Evolutionary conservation across 2,329 filamentous ascomycete genomes (phyloP).

Genomic region (Ilyonectria mors-panacis): DNA sequence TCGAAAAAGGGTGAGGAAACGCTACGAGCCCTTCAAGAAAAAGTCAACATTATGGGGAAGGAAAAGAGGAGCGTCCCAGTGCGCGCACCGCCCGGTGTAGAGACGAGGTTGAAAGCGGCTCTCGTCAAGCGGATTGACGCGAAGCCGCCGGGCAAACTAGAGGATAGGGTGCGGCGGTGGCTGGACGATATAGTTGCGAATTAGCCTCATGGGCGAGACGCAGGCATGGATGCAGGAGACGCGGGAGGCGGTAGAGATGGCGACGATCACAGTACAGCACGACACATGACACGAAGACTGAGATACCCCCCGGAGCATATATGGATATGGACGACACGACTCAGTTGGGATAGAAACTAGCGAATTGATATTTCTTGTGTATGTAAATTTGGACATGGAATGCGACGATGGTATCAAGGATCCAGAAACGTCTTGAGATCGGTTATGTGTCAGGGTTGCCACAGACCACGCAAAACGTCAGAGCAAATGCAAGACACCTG

Average conservation of each 20-base stretch:
- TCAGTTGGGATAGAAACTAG: slow-evolving; percentile 25
- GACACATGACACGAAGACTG: slow-evolving; percentile 21
- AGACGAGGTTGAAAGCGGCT: slow-evolving; percentile 34
- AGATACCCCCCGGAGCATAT: slow-evolving; percentile 29
- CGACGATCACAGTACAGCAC: slow-evolving; percentile 11
- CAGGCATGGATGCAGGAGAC: slow-evolving; percentile 16
- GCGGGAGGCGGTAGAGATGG: not conserved
- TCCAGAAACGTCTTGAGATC: slow-evolving; percentile 11
- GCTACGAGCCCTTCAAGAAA: not conserved
- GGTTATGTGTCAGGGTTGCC: slow-evolving; percentile 22
- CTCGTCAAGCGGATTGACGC: slow-evolving; percentile 42
- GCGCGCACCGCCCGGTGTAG: slow-evolving; percentile 8
- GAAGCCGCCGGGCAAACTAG: slow-evolving; percentile 38
- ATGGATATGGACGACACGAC: slow-evolving; percentile 24
- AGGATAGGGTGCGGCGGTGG: slow-evolving; percentile 43
- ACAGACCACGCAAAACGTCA: slow-evolving; percentile 24
- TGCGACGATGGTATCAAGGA: slow-evolving; percentile 4
- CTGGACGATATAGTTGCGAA: slow-evolving; percentile 37
- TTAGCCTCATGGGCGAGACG: slow-evolving; percentile 9
- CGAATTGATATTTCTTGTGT: slow-evolving; percentile 20
- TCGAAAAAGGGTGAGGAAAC: slow-evolving; percentile 2
- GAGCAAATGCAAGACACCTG: not conserved
- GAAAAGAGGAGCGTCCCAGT: not conserved
- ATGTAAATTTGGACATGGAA: not conserved
- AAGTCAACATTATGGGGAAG: not conserved